phyloP scores from a whole-genome alignment of 805 yeast species.

The Pichia ethanolica region DNA sequence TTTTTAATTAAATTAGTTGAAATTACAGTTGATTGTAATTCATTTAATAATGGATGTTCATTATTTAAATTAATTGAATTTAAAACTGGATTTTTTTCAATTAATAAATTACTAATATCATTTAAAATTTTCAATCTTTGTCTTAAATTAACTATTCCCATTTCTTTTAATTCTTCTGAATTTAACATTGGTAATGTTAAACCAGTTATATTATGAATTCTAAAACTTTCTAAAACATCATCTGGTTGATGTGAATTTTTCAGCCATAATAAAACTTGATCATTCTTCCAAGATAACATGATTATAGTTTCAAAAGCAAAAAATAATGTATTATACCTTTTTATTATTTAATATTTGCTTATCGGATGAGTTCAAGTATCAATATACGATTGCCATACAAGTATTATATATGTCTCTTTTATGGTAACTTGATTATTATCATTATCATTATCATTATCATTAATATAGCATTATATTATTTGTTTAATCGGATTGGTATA shows the following conservation, averaged over 20 bases:
- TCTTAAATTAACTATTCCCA: slow-evolving; percentile 51
- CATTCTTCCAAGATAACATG: slow-evolving; percentile 25
- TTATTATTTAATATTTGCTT: too few relatives aligned
- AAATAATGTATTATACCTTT: too few relatives aligned
- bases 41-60: slow-evolving; percentile 20
- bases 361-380: too few relatives aligned
- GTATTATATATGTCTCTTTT: too few relatives aligned
- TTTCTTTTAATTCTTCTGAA: slow-evolving; percentile 63
- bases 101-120: slow-evolving; percentile 47
- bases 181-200: slow-evolving; percentile 61
- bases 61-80: slow-evolving; percentile 12
- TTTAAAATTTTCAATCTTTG: slow-evolving; percentile 55
- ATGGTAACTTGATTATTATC: too few relatives aligned
- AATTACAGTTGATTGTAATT: slow-evolving; percentile 20
- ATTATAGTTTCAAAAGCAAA: too few relatives aligned
- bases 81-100: slow-evolving; percentile 23
- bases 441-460: too few relatives aligned
- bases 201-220: slow-evolving; percentile 62
- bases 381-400: too few relatives aligned
- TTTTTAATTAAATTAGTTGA: slow-evolving; percentile 19
- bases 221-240: slow-evolving; percentile 30
- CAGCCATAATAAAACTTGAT: slow-evolving; percentile 26
- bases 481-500: too few relatives aligned
- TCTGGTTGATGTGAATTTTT: slow-evolving; percentile 18
- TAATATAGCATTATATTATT: too few relatives aligned